phyloP scores from a whole-genome alignment of 306 rosid genomes.

The Quercus robur region DNA sequence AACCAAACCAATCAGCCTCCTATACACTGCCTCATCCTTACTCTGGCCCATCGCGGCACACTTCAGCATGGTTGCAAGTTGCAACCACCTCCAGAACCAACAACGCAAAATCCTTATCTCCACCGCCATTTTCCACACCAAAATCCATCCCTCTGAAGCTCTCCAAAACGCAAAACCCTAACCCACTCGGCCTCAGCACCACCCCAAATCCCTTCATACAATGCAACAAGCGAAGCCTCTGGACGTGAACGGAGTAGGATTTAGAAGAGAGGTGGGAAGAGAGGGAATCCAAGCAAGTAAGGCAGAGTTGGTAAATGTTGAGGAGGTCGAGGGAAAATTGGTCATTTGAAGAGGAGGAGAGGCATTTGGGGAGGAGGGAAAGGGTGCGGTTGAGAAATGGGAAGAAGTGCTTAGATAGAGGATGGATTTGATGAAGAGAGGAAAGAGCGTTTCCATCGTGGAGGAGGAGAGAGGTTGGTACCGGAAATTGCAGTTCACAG shows the following conservation, averaged over 20 bases:
- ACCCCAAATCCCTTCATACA: slow-evolving; percentile 50
- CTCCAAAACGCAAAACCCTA: slow-evolving; percentile 51
- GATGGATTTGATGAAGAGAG: slow-evolving; percentile 29
- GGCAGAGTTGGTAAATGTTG: slow-evolving; percentile 48
- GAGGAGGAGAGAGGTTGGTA: too few species aligned
- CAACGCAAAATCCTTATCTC: slow-evolving; percentile 34
- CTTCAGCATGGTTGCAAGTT: slow-evolving; percentile 38
- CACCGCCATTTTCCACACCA: slow-evolving; percentile 33
- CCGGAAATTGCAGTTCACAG: too few species aligned
- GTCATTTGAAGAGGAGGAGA: slow-evolving; percentile 30
- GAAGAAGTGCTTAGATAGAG: slow-evolving; percentile 55
- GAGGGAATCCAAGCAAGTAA: slow-evolving; percentile 59
- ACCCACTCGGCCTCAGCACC: slow-evolving; percentile 55
- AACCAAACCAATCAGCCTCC: slow-evolving; percentile 51
- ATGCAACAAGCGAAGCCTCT: slow-evolving; percentile 55
- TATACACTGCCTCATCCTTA: slow-evolving; percentile 37
- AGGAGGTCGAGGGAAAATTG: slow-evolving; percentile 39
- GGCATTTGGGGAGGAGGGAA: slow-evolving; percentile 64
- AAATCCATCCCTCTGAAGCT: slow-evolving; percentile 26
- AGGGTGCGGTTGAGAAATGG: slow-evolving; percentile 49
- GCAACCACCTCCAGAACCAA: slow-evolving; percentile 51
- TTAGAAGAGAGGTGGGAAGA: slow-evolving; percentile 62
- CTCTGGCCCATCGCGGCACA: slow-evolving; percentile 46
- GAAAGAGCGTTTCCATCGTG: too few species aligned
- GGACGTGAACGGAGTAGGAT: slow-evolving; percentile 44